Evolutionary conservation across 1,284 basidiomycete genomes (phyloP), one percentile per base, ranked within the genome.

Genomic region (Anthracocystis panici-leucophaei): DNA sequence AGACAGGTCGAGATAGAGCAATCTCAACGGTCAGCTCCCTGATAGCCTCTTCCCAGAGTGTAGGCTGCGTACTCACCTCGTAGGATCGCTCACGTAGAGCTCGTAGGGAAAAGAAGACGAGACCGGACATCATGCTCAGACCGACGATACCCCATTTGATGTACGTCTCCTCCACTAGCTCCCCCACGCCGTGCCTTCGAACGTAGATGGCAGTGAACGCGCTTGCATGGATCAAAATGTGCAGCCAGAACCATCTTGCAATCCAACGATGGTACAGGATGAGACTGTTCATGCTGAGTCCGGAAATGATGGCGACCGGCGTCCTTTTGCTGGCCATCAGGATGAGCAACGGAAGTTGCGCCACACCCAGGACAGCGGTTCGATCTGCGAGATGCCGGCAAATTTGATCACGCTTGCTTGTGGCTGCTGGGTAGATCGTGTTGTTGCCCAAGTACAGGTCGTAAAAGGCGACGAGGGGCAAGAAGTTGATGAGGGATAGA

Each of bases 221-320:
- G 14, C 65, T n/a, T 8, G 71, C 72, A 41, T 86, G 85, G 4
- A 82, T n/a, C 20, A 78, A 10, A 25, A 71, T 81, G 23, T 84
- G 77, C 5, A 75, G 3, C 52, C 70, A 79, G 52, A 78, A 77
- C 29, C 81, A 57, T 4, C 84, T 53, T 1, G 82, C 80, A 9
- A 86, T 73, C 83, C 83, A 85, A 10, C 85, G 78, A 41, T 86
- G 86, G 27, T 80, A 81, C 2, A 86, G 68, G 64, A 85, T 83
- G 25, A 81, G 58, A 12, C 75, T 81, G 40, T 80, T 75, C 70
- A 83, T 85, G 35, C 63, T 20, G 38, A 82, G 58, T 3, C 82
- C 76, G 0, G 78, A 79, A 45, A 85, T 23, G 57, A 78, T 77
- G 2, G 77, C 64, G 6, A 86, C 21, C 18, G 83, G 77, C 18